Percentiles rank a stretch among this genome's conserved stretches.
Evolutionary conservation across 2,329 filamentous ascomycete species (phyloP).

Genomic region (Emericellopsis atlantica): DNA sequence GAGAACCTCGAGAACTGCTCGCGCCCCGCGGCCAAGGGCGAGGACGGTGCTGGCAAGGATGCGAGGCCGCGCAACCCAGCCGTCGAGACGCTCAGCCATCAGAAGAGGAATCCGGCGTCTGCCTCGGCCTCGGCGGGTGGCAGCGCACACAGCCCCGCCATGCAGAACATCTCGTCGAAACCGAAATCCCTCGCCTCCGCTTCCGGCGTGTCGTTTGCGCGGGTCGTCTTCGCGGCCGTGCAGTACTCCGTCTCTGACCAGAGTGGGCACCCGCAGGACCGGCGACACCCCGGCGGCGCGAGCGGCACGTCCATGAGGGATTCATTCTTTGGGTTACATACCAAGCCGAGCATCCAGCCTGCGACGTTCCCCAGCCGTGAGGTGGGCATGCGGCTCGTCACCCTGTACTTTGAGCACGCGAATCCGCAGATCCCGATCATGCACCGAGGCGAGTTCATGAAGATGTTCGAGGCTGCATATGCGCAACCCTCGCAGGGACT

Average conservation of each 20-base stretch:
- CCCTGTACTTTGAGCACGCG: constrained; percentile 88
- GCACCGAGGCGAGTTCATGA: constrained; percentile 80
- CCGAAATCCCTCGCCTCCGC: constrained; percentile 73
- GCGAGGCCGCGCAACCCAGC: constrained; percentile 15
- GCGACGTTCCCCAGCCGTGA: constrained; percentile 73
- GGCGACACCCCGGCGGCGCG: constrained; percentile 4
- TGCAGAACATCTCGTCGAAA: constrained; percentile 71
- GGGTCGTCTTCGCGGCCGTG: constrained; percentile 87
- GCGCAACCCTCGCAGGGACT: constrained; percentile 51
- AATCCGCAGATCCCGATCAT: constrained; percentile 93
- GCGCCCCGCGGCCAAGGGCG: constrained; percentile 8
- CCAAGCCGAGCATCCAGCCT: constrained; percentile 74
- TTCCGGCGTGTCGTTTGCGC: constrained; percentile 85
- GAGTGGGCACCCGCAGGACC: constrained; percentile 27
- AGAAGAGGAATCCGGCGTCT: constrained; percentile 11
- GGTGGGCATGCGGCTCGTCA: constrained; percentile 59
- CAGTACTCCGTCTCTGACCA: constrained; percentile 55
- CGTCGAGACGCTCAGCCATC: constrained; percentile 18
- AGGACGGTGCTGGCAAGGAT: not conserved
- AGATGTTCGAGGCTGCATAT: constrained; percentile 75
- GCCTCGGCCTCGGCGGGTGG: too few species aligned
- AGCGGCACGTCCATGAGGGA: constrained; percentile 76
- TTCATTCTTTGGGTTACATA: constrained; percentile 94
- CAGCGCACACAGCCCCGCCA: constrained; percentile 21
- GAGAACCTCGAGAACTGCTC: constrained; percentile 54